These are phyloP conservation scores for Canariomyces notabilis DNA, from an alignment of 2,329 filamentous ascomycete genomes.

Conservation along the genomic window DNA sequence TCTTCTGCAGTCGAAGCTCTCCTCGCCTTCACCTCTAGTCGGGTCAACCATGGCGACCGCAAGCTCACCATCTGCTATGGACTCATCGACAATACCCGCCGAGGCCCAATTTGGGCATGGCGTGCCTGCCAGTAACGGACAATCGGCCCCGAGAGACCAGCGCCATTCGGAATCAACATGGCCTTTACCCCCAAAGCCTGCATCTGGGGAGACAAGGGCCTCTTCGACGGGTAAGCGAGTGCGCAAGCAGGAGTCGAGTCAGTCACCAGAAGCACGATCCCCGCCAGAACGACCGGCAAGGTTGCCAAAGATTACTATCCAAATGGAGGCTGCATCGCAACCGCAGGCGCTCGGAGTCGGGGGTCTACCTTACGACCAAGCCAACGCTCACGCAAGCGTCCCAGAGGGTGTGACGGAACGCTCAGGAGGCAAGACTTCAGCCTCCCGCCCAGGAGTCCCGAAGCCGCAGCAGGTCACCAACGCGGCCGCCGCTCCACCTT, in stretches of 20 bases:
- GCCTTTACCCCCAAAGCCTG: conserved; percentile 11
- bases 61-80: neutral
- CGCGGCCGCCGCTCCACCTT: neutral
- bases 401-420: neutral
- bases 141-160: neutral
- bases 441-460: neutral
- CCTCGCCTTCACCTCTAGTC: neutral
- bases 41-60: neutral
- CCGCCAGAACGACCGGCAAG: neutral
- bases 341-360: neutral
- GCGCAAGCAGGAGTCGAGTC: neutral
- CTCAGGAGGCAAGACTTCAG: conserved; percentile 1
- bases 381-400: neutral
- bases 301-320: neutral
- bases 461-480: neutral
- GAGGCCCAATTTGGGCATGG: neutral
- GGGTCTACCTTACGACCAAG: neutral
- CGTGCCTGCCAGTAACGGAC: neutral
- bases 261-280: neutral
- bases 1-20: neutral
- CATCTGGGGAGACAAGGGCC: neutral
- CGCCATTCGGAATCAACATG: neutral
- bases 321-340: neutral
- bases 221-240: neutral
- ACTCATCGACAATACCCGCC: neutral